Evolutionary conservation across 2,329 filamentous ascomycete genomes (phyloP), one percentile per base, ranked within the genome.

Genomic region (Teratosphaeria gauchensis): DNA sequence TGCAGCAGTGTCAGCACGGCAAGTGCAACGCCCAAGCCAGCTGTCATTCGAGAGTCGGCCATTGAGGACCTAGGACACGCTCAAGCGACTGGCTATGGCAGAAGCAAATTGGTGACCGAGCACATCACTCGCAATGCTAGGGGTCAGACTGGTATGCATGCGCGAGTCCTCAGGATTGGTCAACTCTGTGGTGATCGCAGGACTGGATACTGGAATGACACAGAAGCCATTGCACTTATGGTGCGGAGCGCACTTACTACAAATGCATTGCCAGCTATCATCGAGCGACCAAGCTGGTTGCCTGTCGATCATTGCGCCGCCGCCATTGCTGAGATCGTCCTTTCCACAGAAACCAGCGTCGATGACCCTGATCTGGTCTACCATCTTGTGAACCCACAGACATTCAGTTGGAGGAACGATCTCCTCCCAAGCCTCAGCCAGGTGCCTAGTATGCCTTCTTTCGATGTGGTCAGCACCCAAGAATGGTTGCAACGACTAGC

Each of bases 1-100:
- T 71, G 76, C 57, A 74, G 72, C 1, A 73, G 71, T 8, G 72
- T 76, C 53, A 83, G 30, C 80, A 83, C 70, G 74, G 74, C 61
- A 79, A 80, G 0, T 82, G 80, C 80, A 0, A 64, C 64, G 12
- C 60, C 61, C 0, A 62, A 64, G 31, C 66, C 66, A 12, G 71
- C 71, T 16, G 31, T 46, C 12, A 69, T 76, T 3, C 72, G 72
- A 6, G 73, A 75, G 54, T 42, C 61, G 9, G 59, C 69, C 2
- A 61, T 74, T 30, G 54, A 62, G 8, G 65, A 72, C 58, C 62
- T 64, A 54, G 48, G 55, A 12, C 59, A 64, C 11, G 66, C 72
- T 0, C 60, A 72, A 21, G 60, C 58, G 7, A 70, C 71, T 53
- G 74, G 74, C 14, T 76, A 76, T 55, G 73, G 70, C 19, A 68